phyloP scores from a whole-genome alignment of 2,329 filamentous ascomycete genomes.

The Sporothrix protearum region DNA sequence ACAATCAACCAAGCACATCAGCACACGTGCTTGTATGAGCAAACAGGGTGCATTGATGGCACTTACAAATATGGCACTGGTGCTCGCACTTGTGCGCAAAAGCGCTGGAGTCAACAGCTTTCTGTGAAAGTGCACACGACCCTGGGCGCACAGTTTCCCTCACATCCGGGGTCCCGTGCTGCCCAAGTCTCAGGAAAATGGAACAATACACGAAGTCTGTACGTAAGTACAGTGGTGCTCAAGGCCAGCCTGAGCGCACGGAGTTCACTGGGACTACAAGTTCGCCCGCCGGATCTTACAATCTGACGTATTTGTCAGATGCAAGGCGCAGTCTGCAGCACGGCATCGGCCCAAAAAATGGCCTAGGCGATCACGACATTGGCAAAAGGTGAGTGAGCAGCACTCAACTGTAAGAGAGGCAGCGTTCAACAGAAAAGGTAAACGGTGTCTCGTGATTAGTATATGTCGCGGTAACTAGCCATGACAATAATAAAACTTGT shows the following conservation, averaged over 20 bases:
- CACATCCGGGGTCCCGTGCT: background rate
- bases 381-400: background rate
- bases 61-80: background rate
- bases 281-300: background rate
- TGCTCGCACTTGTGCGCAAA: background rate
- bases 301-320: slow-evolving; percentile 17
- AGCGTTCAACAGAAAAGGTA: background rate
- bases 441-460: background rate
- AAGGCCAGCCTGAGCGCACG: background rate
- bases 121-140: background rate
- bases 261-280: background rate
- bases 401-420: background rate
- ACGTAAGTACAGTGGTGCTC: background rate
- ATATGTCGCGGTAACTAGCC: background rate
- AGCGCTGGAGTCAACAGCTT: background rate
- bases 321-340: slow-evolving; percentile 10
- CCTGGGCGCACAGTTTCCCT: background rate
- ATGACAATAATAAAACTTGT: background rate
- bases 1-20: background rate
- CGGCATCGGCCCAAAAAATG: slow-evolving; percentile 19
- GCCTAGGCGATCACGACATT: slow-evolving; percentile 23
- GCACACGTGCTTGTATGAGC: background rate
- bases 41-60: background rate
- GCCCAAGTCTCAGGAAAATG: background rate
- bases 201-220: background rate